Percentiles rank a stretch among this genome's conserved stretches.
phyloP scores from a whole-genome alignment of 2,329 filamentous ascomycete species.

The Colletotrichum liriopes region DNA sequence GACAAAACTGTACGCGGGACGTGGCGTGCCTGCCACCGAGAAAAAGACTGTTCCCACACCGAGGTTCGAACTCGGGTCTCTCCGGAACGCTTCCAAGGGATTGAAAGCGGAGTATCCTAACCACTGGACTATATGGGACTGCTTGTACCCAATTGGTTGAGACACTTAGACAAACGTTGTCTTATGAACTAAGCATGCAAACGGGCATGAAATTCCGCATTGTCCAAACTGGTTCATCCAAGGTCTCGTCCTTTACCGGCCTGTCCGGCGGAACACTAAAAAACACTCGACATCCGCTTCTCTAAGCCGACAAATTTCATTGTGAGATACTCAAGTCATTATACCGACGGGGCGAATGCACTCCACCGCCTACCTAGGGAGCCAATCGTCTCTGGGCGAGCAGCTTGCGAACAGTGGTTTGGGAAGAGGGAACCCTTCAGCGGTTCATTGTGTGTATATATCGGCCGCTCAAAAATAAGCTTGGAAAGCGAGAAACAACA shows the following conservation, averaged over 20 bases:
- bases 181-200: neutral
- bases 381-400: neutral
- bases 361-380: neutral
- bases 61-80: constrained; percentile 30
- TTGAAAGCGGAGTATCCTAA: constrained; percentile 28
- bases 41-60: constrained; percentile 11
- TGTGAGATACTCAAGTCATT: neutral
- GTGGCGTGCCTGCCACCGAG: neutral
- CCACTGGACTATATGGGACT: constrained; percentile 23
- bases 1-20: no score
- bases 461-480: constrained; percentile 11
- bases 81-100: constrained; percentile 19
- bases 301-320: neutral
- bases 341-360: neutral
- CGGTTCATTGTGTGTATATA: constrained; percentile 28
- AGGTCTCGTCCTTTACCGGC: neutral
- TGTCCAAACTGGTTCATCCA: neutral
- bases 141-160: neutral
- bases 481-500: constrained; percentile 6
- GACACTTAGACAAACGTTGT: no score
- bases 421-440: neutral
- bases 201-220: no score
- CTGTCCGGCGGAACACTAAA: neutral
- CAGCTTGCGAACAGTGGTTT: neutral
- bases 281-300: neutral